Evolutionary conservation across 768 basidiomycete genomes (phyloP), one percentile per base, ranked within the genome.

Genomic region (Lactifluus echinatus): DNA sequence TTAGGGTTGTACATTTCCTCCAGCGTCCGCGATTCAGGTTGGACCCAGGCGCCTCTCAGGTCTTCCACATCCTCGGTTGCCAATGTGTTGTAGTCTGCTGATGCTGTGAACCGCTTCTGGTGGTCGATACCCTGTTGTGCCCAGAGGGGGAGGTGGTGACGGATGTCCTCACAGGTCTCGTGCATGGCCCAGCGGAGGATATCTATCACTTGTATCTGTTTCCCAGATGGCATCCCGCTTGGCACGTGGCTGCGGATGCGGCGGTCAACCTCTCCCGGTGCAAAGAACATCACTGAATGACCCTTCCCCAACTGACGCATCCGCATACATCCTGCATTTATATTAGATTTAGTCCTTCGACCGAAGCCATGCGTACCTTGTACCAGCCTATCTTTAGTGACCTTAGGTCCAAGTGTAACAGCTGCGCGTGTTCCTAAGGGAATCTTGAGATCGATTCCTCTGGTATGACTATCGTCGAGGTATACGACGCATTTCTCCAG

Each of bases 381-480:
- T 3, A 73, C 68, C 6, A 82, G 61, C 44, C 74, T 69, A 67
- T 82, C 80, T 55, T 81, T 81, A 0, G 75, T 77, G 8, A 81
- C 66, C 40, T 74, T 78, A 4, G 75, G 75, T 0, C 79, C 80
- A 4, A 80, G 59, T 2, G 76, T 79, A 5, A 80, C 76, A 6
- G 71, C 76, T 8, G 78, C 76, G 11, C 74, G 70, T 34, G 67
- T 73, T 15, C 68, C 56, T 1, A n/a, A 53, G 0, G 81, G 80
- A 34, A 82, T 67, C 43, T 75, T 80, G 12, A 81, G 66, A 55
- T 81, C 80, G 0, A 79, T 82, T 5, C 80, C 80, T 60, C 79
- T 56, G 19, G 73, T 75, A 55, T 80, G 79, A 0, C 76, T 75
- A 50, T 81, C 79, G 48, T 81, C 79, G 0, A 81, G 73, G 60